A percentile compares a stretch with the other conserved stretches of the same genome.
Conservation (phyloP, 2,329 filamentous ascomycete species). For the Exophiala oligosperma region DNA sequence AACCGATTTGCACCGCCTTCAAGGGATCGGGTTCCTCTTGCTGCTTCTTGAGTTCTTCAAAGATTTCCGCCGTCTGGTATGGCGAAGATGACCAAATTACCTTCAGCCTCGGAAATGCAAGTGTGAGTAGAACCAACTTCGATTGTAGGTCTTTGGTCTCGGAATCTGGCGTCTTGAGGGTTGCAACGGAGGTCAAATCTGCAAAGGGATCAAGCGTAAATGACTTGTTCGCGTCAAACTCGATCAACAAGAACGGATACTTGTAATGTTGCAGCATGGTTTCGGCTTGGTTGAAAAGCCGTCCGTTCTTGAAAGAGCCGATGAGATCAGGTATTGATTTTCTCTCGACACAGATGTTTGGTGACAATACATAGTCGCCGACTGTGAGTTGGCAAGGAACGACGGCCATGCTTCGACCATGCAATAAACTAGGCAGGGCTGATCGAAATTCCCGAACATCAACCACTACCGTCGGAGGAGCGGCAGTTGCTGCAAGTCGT, state of each 20-base stretch:
- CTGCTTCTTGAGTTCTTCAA: slow-evolving; percentile 86
- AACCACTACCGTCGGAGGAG: slow-evolving; percentile 87
- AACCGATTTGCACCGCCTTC: slow-evolving; percentile 76
- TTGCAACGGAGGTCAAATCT: slow-evolving; percentile 63
- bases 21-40: slow-evolving; percentile 89
- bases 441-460: slow-evolving; percentile 96
- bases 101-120: slow-evolving; percentile 84
- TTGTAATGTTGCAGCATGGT: slow-evolving; percentile 94
- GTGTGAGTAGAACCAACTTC: slow-evolving; percentile 86
- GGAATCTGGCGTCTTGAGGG: slow-evolving; percentile 61
- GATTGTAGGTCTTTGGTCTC: slow-evolving; percentile 78
- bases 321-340: slow-evolving; percentile 92
- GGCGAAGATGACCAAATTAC: slow-evolving; percentile 93
- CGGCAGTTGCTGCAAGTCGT: slow-evolving; percentile 75
- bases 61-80: slow-evolving; percentile 96
- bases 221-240: slow-evolving; percentile 96
- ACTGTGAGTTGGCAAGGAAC: slow-evolving; percentile 96
- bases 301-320: slow-evolving; percentile 85
- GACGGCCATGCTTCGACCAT: slow-evolving; percentile 83
- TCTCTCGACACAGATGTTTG: slow-evolving; percentile 87
- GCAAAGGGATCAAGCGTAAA: slow-evolving; percentile 80
- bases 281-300: slow-evolving; percentile 88
- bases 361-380: slow-evolving; percentile 91
- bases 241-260: slow-evolving; percentile 85
- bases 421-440: slow-evolving; percentile 83